Percentiles rank a stretch among this genome's conserved stretches.
Evolutionary conservation across 106 monocot genomes (phyloP).

Genomic region (Amphibolis antarctica): DNA sequence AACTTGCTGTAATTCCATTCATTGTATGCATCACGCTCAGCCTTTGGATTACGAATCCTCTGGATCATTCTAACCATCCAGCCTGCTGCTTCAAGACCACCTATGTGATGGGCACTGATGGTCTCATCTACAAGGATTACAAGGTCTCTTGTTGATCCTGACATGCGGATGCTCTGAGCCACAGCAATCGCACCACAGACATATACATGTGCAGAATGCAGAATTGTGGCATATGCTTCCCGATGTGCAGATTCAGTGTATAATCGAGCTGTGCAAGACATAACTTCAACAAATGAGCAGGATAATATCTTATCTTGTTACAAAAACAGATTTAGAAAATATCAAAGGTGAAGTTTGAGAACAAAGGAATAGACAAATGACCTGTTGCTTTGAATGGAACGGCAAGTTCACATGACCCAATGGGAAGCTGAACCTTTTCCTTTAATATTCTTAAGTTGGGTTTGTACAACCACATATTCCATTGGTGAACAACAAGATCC

Average conservation of each 20-base stretch:
- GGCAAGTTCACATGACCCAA: conserved; percentile 67
- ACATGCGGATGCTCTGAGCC: conserved; percentile 47
- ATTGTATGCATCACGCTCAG: conserved; percentile 42
- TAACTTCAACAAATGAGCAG: background rate
- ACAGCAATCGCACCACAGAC: conserved; percentile 54
- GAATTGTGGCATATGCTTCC: conserved; percentile 56
- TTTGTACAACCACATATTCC: conserved; percentile 58
- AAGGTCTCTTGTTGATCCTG: conserved; percentile 44
- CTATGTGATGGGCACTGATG: conserved; percentile 29
- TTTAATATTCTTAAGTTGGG: conserved; percentile 31
- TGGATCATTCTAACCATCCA: conserved; percentile 42
- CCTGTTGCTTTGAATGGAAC: conserved; percentile 40
- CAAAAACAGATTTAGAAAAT: background rate
- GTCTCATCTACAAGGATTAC: conserved; percentile 49
- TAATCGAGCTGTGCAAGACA: conserved; percentile 16
- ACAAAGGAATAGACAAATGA: conserved; percentile 5
- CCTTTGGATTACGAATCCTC: conserved; percentile 51
- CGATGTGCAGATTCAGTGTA: conserved; percentile 13
- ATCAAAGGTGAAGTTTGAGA: background rate
- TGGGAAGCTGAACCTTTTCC: conserved; percentile 53
- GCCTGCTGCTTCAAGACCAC: conserved; percentile 47
- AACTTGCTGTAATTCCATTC: conserved; percentile 82
- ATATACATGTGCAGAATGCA: conserved; percentile 47
- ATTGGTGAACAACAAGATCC: conserved; percentile 34
- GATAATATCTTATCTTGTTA: background rate